A percentile compares a stretch with the other conserved stretches of the same genome.
Evolutionary conservation across 2,329 filamentous ascomycete genomes (phyloP).

Genomic region (Coniochaeta sp.): DNA sequence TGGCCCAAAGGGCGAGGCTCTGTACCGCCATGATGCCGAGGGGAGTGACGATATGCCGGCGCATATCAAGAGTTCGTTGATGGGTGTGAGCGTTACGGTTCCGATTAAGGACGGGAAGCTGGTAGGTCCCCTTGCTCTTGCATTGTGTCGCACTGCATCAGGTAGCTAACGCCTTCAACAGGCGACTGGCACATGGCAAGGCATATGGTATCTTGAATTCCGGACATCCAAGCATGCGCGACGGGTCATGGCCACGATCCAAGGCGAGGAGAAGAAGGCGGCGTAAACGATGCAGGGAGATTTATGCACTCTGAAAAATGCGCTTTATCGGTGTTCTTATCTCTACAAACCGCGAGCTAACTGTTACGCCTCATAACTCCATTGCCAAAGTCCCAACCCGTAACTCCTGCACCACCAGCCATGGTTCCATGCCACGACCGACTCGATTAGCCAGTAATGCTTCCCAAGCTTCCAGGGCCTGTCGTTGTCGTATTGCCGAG

Average conservation of each 20-base stretch:
- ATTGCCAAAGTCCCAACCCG: neutral
- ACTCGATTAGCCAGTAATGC: neutral
- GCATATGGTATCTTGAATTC: constrained; percentile 95
- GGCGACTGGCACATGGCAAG: constrained; percentile 68
- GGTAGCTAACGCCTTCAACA: constrained; percentile 12
- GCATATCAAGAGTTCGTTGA: constrained; percentile 84
- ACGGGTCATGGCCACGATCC: constrained; percentile 85
- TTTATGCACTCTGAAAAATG: neutral
- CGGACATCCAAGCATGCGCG: constrained; percentile 67
- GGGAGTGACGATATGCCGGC: constrained; percentile 94
- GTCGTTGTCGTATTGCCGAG: neutral
- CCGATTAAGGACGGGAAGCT: constrained; percentile 83
- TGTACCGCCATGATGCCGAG: constrained; percentile 82
- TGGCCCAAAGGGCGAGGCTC: constrained; percentile 60
- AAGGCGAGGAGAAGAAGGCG: constrained; percentile 63
- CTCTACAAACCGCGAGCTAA: neutral
- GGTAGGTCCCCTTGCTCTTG: constrained; percentile 29
- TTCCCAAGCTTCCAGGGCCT: neutral
- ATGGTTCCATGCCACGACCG: neutral
- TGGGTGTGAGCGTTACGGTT: constrained; percentile 84
- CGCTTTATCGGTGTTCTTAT: neutral
- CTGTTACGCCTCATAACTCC: neutral
- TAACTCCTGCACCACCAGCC: neutral
- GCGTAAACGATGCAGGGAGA: neutral
- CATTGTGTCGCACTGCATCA: too few species aligned